Conservation (phyloP, 768 basidiomycete species). For the Collybia sordida region DNA sequence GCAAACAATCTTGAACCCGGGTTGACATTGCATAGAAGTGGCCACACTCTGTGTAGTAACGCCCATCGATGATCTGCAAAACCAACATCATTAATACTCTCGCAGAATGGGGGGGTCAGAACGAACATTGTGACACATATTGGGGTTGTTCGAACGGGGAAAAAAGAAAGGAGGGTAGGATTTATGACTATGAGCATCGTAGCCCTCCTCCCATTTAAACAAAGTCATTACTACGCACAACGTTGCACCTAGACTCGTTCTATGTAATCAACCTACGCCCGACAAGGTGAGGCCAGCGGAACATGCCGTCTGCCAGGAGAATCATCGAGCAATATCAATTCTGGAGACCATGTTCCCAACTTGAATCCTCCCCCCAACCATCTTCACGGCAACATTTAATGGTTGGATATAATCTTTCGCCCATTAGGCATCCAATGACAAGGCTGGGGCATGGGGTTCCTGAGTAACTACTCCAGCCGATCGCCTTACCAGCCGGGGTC, state of each 20-base stretch:
- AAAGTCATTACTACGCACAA: slow-evolving; percentile 16
- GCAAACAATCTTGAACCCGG: slow-evolving; percentile 63
- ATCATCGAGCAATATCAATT: slow-evolving; percentile 9
- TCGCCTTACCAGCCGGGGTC: too few relatives aligned
- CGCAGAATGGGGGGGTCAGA: slow-evolving; percentile 1
- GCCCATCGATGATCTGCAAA: slow-evolving; percentile 71
- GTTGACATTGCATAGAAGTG: slow-evolving; percentile 78
- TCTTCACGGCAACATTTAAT: too few relatives aligned
- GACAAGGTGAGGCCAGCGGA: slow-evolving; percentile 40
- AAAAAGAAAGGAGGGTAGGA: not conserved
- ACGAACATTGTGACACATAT: slow-evolving; percentile 77
- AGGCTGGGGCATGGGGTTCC: too few relatives aligned
- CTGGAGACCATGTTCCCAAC: not conserved
- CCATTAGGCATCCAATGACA: too few relatives aligned
- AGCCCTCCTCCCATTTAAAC: slow-evolving; percentile 13
- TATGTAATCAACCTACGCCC: slow-evolving; percentile 25
- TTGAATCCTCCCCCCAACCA: too few relatives aligned
- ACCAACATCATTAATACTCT: not conserved
- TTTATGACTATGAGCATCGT: not conserved
- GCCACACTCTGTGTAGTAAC: slow-evolving; percentile 65
- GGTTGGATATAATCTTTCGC: too few relatives aligned
- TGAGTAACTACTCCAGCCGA: too few relatives aligned
- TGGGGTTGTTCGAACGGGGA: slow-evolving; percentile 9
- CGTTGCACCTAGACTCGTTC: slow-evolving; percentile 44
- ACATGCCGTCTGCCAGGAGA: slow-evolving; percentile 26